phyloP scores from a whole-genome alignment of 2,329 filamentous ascomycete species.

The Claviceps fusiformis region DNA sequence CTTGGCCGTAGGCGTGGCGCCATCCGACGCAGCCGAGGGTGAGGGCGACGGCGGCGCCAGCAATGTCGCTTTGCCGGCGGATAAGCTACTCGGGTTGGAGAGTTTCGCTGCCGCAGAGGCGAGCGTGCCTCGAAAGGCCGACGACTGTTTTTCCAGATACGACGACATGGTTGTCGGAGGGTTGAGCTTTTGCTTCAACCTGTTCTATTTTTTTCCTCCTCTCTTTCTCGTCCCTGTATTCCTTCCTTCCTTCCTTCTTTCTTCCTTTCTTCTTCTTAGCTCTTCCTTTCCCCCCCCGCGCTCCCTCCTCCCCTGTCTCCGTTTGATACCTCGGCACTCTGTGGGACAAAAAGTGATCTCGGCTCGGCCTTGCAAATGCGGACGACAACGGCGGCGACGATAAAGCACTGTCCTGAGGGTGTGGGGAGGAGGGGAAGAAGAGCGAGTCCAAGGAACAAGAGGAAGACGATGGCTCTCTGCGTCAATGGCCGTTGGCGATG shows the following conservation, averaged over 20 bases:
- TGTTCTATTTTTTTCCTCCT: too few relatives aligned
- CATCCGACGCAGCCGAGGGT: constrained; percentile 42
- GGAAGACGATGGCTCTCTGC: neutral
- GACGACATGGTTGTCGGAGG: constrained; percentile 36
- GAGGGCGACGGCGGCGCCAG: constrained; percentile 50
- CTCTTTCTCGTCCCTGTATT: too few relatives aligned
- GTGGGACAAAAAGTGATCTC: neutral
- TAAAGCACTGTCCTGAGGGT: too few relatives aligned
- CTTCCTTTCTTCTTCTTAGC: neutral
- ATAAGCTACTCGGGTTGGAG: constrained; percentile 35
- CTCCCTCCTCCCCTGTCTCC: neutral
- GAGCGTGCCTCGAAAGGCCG: constrained; percentile 47
- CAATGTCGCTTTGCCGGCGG: constrained; percentile 20
- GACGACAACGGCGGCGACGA: neutral
- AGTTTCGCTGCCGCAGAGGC: constrained; percentile 52
- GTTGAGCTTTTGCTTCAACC: too few relatives aligned
- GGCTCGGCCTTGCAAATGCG: neutral
- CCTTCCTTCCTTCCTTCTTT: too few relatives aligned
- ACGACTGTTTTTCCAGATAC: constrained; percentile 52
- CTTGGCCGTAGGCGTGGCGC: constrained; percentile 51
- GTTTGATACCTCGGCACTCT: neutral
- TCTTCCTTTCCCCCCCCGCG: neutral
- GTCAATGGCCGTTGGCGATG: neutral
- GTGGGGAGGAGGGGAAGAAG: neutral
- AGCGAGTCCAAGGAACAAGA: neutral